Evolutionary conservation across 2,329 filamentous ascomycete species (phyloP), one percentile per base, ranked within the genome.

Genomic region (Pyrenophora teres): DNA sequence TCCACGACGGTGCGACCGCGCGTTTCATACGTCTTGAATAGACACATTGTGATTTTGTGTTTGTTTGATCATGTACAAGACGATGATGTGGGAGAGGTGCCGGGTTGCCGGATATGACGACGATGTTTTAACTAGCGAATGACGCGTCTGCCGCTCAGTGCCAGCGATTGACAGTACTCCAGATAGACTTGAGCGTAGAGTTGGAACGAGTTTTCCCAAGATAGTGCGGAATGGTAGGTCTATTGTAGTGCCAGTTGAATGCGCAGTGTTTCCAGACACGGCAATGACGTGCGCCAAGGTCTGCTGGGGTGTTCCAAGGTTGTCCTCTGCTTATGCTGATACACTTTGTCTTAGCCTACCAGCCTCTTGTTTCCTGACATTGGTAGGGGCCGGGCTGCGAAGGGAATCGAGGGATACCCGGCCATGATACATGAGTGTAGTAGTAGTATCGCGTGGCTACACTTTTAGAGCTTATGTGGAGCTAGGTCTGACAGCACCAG

Each of bases 11-110:
- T 56, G 41, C 57, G 59, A 16, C 59, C 57, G 50, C 57, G 59
- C 9, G 68, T 68, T 40, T 65, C 64, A 50, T 65, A 67, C 3
- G 64, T 66, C 21, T 52, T 64, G 59, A 72, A 64, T 44, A 73
- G 62, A 50, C 70, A 73, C 70, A 73, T 73, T 35, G 19, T 61
- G 47, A 23, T 40, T 32, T 12, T 43, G 7, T 8, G 35, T 19
- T 33, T 21, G 19, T 21, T 21, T 21, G 19, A 21, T 21, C 3
- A 5, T 21, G 19, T 21, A 5, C 19, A 21, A 21, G 19, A 21
- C 10, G 27, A 30, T 30, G 27, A 9, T 25, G 27, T 30, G 10
- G 4, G 27, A 13, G 27, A 12, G 36, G 27, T 46, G 33, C 41
- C 19, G 19, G 39, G 23, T 31, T 39, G 35, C 30, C 36, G 36